Evolutionary conservation across 345 rosid genomes (phyloP), one percentile per base, ranked within the genome.

Genomic region (Eucalyptus regnans): DNA sequence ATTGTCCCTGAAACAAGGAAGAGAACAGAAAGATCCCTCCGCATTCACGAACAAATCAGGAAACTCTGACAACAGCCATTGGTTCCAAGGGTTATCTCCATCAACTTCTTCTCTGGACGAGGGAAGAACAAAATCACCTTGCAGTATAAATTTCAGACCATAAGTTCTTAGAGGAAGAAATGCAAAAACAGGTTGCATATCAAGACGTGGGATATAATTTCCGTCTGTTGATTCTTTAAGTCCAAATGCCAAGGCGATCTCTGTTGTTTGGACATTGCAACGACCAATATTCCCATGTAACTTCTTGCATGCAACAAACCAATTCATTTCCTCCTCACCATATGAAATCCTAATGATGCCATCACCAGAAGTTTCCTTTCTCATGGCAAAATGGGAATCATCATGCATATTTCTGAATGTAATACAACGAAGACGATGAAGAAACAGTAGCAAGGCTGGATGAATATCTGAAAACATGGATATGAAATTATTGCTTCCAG

Each of bases 401-500:
- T 95, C 92, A 66, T 94, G 91, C 94, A 93, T 87, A 89, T 97
- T 95, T 88, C 95, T 93, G 88, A 96, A 96, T 90, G 93, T 90
- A 68, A 97, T 94, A 92, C 97, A 94, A 76, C 92, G 92, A n/a
- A 97, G 98, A 80, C 93, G 97, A 91, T 96, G 99, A 92, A 96
- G 98, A 93, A 97, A 97, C 87, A 97, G 99, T 89, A 97, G 92
- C 89, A 97, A 91, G 52, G 99, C 95, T 58, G 99, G 96, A 92
- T 97, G 97, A 88, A 97, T 97, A 94, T 97, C 99, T 51, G 96
- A 92, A 92, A 97, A 97, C 98, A 96, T 94, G 52, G 94, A 89
- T 60, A 93, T 87, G 89, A 94, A 79, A 80, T 90, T 93, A 90
- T 92, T 89, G 88, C 94, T 90, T 46, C 94, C 94, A 87, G 94